These are phyloP conservation scores for Russula virescens DNA, from an alignment of 768 basidiomycete genomes.

Conservation along the genomic window DNA sequence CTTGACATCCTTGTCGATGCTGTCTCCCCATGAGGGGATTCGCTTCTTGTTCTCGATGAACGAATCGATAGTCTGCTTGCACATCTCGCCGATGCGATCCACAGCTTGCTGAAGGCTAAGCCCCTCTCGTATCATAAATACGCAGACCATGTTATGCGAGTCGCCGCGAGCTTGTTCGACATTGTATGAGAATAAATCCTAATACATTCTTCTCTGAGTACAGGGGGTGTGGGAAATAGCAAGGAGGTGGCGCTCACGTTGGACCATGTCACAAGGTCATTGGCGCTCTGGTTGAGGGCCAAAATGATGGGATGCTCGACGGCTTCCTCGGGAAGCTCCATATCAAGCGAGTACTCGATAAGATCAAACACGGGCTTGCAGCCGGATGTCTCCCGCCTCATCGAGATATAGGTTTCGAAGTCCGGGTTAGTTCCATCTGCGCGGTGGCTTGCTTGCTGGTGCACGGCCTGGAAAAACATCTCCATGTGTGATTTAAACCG, in stretches of 20 bases:
- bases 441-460: slow-evolving; percentile 67
- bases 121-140: slow-evolving; percentile 69
- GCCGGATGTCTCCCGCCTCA: slow-evolving; percentile 75
- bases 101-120: too few relatives aligned
- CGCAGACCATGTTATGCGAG: slow-evolving; percentile 79
- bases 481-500: slow-evolving; percentile 77
- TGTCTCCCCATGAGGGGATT: slow-evolving; percentile 66
- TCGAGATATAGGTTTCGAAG: slow-evolving; percentile 73
- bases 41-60: slow-evolving; percentile 43
- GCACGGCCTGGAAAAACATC: slow-evolving; percentile 74
- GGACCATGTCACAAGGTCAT: too few relatives aligned
- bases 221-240: slow-evolving; percentile 17
- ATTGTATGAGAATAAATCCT: slow-evolving; percentile 83
- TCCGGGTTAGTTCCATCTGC: slow-evolving; percentile 57
- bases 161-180: slow-evolving; percentile 78
- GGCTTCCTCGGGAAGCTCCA: slow-evolving; percentile 75
- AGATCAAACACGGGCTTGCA: slow-evolving; percentile 80
- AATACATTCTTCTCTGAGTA: slow-evolving; percentile 17
- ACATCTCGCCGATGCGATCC: slow-evolving; percentile 70
- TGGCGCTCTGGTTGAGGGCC: slow-evolving; percentile 66
- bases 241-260: slow-evolving; percentile 48
- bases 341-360: slow-evolving; percentile 75
- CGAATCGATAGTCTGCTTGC: slow-evolving; percentile 65
- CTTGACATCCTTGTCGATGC: slow-evolving; percentile 57
- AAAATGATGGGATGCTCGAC: slow-evolving; percentile 70